Base-by-base conservation (phyloP, 1,284 basidiomycete genomes). In the Xerocomus minutiporus region DNA sequence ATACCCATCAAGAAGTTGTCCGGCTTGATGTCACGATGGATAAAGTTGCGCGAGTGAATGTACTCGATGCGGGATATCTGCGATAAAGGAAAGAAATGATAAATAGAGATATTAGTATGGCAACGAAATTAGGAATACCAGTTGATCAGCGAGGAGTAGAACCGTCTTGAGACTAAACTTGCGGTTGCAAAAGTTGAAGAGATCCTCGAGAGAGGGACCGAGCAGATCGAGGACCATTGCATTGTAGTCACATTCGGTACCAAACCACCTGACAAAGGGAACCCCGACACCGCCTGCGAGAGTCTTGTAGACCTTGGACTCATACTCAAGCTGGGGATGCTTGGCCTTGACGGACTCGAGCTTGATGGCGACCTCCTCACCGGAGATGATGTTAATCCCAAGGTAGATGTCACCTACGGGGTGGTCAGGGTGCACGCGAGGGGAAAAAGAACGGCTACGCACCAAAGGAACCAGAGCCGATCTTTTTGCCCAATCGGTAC, bases 1-100 rank as follows among this genome's bases (percentile, higher is more conserved):
- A 99, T 98, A 41, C 97, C 97, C 94, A 99, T 98, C 66, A 99
- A 76, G 80, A 99, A 98, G 78, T 99, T 99, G 81, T 99, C 96
- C 46, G 97, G 97, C 75, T 99, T 99, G 83, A 99, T 95, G 70
- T 99, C 97, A 61, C 96, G 93, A 73, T 99, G 97, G 61, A 99
- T 98, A 73, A 99, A 99, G 79, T 99, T 99, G 69, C 95, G 92
- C 20, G 95, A 98, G 77, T 99, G 97, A 62, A 98, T 93, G 77
- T 98, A 98, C 73, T 99, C 96, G 69, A 99, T 93, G 59, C 96
- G 93, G 45, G 96, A 98, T 68, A 99, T 95, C 93, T 97, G 63
- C 32, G 5, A 39, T 17, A 13, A 15, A n/a, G 20, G 17, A 9
- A 45, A 9, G 12, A 8, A 43, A 26, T 3, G 25, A 25, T 55